phyloP scores from a whole-genome alignment of 805 yeast species.

The Candida boleticola region DNA sequence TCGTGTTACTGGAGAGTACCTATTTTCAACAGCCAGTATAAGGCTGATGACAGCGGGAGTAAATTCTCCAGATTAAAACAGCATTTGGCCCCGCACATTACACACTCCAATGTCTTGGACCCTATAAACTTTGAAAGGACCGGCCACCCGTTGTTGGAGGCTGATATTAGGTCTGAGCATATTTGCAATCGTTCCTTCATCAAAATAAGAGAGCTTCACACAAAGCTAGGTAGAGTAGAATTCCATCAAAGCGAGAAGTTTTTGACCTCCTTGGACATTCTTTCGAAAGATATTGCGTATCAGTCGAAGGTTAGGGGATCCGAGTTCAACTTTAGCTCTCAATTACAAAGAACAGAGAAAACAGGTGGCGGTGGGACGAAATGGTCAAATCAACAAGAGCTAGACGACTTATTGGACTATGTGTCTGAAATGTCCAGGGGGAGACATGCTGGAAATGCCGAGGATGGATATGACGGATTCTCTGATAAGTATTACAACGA shows the following conservation, averaged over 20 bases:
- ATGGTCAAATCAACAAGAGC: slow-evolving; percentile 31
- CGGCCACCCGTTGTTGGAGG: slow-evolving; percentile 64
- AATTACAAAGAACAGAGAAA: not conserved
- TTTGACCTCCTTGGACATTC: slow-evolving; percentile 47
- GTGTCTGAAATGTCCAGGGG: slow-evolving; percentile 20
- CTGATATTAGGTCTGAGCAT: slow-evolving; percentile 63
- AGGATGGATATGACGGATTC: not conserved
- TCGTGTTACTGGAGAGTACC: slow-evolving; percentile 59
- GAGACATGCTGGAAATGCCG: slow-evolving; percentile 7
- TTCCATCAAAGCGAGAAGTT: slow-evolving; percentile 19
- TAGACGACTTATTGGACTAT: slow-evolving; percentile 29
- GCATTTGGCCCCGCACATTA: slow-evolving; percentile 19
- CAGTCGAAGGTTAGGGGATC: slow-evolving; percentile 45
- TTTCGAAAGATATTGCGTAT: slow-evolving; percentile 57
- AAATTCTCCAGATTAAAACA: slow-evolving; percentile 10
- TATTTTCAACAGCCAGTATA: slow-evolving; percentile 20
- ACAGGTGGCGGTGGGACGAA: slow-evolving; percentile 10
- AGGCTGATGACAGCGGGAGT: not conserved
- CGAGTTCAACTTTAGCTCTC: slow-evolving; percentile 1
- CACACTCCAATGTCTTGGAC: slow-evolving; percentile 27
- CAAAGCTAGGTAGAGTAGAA: slow-evolving; percentile 12
- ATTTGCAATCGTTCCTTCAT: slow-evolving; percentile 55
- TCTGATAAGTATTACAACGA: not conserved
- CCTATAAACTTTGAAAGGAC: slow-evolving; percentile 44
- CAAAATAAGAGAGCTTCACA: slow-evolving; percentile 47